A percentile compares a stretch with the other conserved stretches of the same genome.
These are phyloP conservation scores for Flaveria ramosissima DNA, from an alignment of 129 eudicot genomes.

Conservation along the genomic window DNA sequence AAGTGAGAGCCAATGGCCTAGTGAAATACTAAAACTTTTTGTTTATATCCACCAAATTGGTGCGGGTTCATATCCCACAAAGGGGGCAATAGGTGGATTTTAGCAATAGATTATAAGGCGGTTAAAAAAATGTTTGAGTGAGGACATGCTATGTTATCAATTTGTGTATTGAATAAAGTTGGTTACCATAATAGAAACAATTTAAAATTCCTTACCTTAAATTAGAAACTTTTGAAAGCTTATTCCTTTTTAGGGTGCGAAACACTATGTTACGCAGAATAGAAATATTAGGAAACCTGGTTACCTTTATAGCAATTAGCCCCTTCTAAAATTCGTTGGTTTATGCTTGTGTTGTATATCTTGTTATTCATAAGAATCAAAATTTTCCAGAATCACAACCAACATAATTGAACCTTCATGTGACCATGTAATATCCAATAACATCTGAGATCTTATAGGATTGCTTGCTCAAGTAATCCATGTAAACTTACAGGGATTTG, in stretches of 20 bases:
- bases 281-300: background rate
- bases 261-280: background rate
- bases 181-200: background rate
- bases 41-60: no score
- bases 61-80: no score
- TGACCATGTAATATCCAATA: constrained; percentile 27
- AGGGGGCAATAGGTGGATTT: no score
- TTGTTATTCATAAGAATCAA: constrained; percentile 20
- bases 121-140: background rate
- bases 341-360: constrained; percentile 23
- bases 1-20: no score
- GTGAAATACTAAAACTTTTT: no score
- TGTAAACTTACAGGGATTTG: constrained; percentile 72
- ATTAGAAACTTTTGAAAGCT: background rate
- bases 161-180: background rate
- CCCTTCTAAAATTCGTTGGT: background rate
- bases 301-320: background rate
- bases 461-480: constrained; percentile 33
- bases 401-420: constrained; percentile 26
- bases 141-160: background rate
- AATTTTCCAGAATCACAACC: constrained; percentile 11
- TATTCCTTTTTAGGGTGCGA: background rate
- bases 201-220: background rate
- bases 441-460: constrained; percentile 30
- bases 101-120: no score